phyloP scores from a whole-genome alignment of 805 yeast species.

The Pichia paraexigua region DNA sequence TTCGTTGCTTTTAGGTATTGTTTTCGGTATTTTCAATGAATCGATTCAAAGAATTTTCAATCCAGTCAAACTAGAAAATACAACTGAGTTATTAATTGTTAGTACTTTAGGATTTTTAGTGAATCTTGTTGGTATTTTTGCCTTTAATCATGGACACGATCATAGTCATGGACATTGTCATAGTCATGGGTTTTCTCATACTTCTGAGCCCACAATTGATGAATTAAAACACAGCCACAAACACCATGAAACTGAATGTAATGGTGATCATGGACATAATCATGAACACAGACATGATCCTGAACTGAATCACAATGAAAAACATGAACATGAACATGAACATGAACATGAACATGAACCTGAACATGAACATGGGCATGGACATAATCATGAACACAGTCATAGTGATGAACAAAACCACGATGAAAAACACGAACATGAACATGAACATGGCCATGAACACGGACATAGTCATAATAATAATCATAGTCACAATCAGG shows the following conservation, averaged over 20 bases:
- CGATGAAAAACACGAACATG: constrained; percentile 3
- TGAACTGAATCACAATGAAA: background rate
- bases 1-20: constrained; percentile 77
- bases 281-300: background rate
- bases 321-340: background rate
- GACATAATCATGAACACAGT: background rate
- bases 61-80: constrained; percentile 72
- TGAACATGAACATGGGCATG: background rate
- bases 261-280: background rate
- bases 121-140: constrained; percentile 86
- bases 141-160: constrained; percentile 60
- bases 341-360: background rate
- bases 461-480: background rate
- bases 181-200: constrained; percentile 21
- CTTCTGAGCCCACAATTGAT: background rate
- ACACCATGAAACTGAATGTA: background rate
- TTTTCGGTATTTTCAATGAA: constrained; percentile 80
- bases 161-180: constrained; percentile 23
- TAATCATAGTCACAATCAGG: too few species aligned
- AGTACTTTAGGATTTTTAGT: constrained; percentile 80
- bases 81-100: constrained; percentile 79
- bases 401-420: too few species aligned
- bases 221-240: background rate
- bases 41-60: constrained; percentile 72
- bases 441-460: background rate